A percentile compares a stretch with the other conserved stretches of the same genome.
Conservation (phyloP, 2,329 filamentous ascomycete species). For the Colletotrichum theobromicola region DNA sequence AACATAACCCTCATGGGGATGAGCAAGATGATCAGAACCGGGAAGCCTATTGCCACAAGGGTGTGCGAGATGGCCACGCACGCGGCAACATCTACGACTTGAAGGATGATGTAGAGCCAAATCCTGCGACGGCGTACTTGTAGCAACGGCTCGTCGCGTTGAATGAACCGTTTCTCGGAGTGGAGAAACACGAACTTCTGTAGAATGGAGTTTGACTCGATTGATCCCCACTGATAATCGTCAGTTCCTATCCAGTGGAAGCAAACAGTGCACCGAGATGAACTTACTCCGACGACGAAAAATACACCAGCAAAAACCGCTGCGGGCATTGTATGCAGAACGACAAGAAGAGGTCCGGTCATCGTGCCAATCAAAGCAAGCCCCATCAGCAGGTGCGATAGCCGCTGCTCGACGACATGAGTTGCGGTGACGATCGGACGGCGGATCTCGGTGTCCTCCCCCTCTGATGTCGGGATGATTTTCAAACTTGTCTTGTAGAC, state of each 20-base stretch:
- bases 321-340: constrained; percentile 58
- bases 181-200: constrained; percentile 42
- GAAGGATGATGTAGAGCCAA: constrained; percentile 53
- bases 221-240: constrained; percentile 43
- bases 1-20: constrained; percentile 58
- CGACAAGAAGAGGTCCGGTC: constrained; percentile 42
- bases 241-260: background rate
- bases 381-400: constrained; percentile 61
- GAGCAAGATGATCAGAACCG: constrained; percentile 59
- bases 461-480: constrained; percentile 45
- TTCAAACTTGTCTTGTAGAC: constrained; percentile 43
- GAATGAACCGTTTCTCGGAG: constrained; percentile 49
- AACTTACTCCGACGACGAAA: constrained; percentile 60
- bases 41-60: constrained; percentile 64
- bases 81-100: constrained; percentile 54
- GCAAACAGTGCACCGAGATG: background rate
- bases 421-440: constrained; percentile 47
- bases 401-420: constrained; percentile 59
- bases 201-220: constrained; percentile 59
- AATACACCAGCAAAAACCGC: constrained; percentile 61
- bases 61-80: constrained; percentile 65
- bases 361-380: constrained; percentile 51
- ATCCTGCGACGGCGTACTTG: constrained; percentile 49
- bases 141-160: constrained; percentile 50
- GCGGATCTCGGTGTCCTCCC: constrained; percentile 43